phyloP scores from a whole-genome alignment of 805 yeast species.

The Jamesozyma piceae region DNA sequence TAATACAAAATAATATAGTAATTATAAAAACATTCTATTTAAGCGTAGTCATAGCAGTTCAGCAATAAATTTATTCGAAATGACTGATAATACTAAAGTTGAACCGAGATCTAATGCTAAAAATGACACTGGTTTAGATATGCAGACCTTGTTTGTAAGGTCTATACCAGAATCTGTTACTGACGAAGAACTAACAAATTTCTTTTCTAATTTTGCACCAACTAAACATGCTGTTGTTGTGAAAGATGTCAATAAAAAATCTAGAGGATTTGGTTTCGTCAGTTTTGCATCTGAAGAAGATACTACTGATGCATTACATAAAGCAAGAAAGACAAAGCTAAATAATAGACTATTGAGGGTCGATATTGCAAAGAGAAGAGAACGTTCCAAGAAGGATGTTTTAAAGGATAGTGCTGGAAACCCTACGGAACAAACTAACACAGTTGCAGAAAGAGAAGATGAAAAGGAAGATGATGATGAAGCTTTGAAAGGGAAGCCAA shows the following conservation, averaged over 20 bases:
- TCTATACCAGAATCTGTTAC: conserved; percentile 75
- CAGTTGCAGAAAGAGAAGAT: conserved; percentile 4
- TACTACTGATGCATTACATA: conserved; percentile 61
- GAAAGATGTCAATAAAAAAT: conserved; percentile 60
- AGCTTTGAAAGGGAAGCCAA: conserved; percentile 64
- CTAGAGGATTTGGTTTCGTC: conserved; percentile 94
- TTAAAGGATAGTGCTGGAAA: conserved; percentile 4
- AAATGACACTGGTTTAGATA: conserved; percentile 29
- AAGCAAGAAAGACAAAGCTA: conserved; percentile 57
- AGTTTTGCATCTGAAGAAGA: conserved; percentile 82
- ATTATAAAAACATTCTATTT: neutral
- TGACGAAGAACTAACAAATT: conserved; percentile 70
- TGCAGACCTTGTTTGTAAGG: conserved; percentile 71
- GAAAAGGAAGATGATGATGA: conserved; percentile 24
- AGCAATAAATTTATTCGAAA: too few relatives aligned
- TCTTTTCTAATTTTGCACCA: conserved; percentile 86
- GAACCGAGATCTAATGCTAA: neutral
- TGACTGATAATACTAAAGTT: neutral
- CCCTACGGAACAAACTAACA: conserved; percentile 3
- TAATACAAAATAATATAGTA: neutral
- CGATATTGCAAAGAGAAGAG: conserved; percentile 89
- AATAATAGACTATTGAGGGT: conserved; percentile 59
- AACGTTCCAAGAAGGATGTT: conserved; percentile 41
- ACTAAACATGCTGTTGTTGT: conserved; percentile 93
- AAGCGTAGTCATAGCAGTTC: too few relatives aligned